Percentiles rank a stretch among this genome's conserved stretches.
Evolutionary conservation across 1,284 basidiomycete genomes (phyloP).

Genomic region (Rhodotorula sp.): DNA sequence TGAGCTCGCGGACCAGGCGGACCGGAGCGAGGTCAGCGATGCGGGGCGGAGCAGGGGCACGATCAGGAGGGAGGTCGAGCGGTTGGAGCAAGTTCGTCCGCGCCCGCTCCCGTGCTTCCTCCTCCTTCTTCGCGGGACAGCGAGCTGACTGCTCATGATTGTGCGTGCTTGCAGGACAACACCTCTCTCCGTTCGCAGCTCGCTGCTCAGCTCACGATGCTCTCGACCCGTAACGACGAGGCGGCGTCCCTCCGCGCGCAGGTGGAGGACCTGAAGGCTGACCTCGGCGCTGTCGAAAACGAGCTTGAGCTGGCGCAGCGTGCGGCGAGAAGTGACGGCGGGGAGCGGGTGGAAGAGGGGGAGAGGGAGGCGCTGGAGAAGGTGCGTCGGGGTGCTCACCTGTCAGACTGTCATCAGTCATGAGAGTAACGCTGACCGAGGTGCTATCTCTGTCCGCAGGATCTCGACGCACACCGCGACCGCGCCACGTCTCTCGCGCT

Average conservation of each 20-base stretch:
- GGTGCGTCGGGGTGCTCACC: slow-evolving; percentile 34
- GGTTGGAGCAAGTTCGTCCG: slow-evolving; percentile 63
- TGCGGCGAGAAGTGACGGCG: slow-evolving; percentile 4
- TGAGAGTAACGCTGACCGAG: background rate
- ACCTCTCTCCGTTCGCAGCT: slow-evolving; percentile 48
- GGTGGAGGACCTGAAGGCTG: slow-evolving; percentile 51
- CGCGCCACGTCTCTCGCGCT: slow-evolving; percentile 73
- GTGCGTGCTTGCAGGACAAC: slow-evolving; percentile 47
- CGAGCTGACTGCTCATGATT: background rate
- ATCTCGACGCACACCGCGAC: slow-evolving; percentile 70
- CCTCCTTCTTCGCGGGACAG: background rate
- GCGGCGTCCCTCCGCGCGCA: slow-evolving; percentile 47
- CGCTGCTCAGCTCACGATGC: slow-evolving; percentile 47
- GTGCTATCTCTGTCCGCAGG: slow-evolving; percentile 43
- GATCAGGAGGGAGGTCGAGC: slow-evolving; percentile 36
- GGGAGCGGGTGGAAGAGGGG: background rate
- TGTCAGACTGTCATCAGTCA: background rate
- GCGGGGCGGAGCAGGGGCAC: slow-evolving; percentile 19
- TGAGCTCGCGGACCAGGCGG: slow-evolving; percentile 54
- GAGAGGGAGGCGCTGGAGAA: slow-evolving; percentile 50
- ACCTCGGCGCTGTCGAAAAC: slow-evolving; percentile 51
- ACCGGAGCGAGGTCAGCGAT: slow-evolving; percentile 57
- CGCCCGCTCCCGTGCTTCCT: too few relatives aligned
- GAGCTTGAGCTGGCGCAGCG: slow-evolving; percentile 42
- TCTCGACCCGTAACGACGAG: slow-evolving; percentile 47